Percentiles rank a stretch among this genome's conserved stretches.
These are phyloP conservation scores for Myrica gale DNA, from an alignment of 306 rosid species.

Conservation along the genomic window DNA sequence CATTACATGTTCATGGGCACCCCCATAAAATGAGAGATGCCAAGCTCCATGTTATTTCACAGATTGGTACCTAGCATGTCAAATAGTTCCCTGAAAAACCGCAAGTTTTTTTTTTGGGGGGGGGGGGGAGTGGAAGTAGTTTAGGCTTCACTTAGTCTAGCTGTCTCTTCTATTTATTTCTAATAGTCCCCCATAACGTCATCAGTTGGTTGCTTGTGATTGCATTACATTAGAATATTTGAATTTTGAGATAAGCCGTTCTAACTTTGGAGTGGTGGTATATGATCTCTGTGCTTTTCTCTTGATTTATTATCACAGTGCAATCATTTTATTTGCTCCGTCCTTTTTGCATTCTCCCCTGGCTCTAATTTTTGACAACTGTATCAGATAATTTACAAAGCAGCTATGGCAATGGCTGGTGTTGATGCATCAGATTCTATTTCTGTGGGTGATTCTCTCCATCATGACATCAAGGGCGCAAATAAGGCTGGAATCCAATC, in stretches of 20 bases:
- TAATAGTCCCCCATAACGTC: not conserved
- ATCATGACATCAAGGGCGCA: conserved; percentile 95
- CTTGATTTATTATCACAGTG: not conserved
- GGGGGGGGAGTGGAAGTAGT: too few species aligned
- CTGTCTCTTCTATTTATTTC: not conserved
- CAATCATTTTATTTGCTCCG: not conserved
- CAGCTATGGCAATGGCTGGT: conserved; percentile 74
- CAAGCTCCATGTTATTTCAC: not conserved
- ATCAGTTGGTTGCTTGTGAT: not conserved
- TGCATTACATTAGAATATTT: not conserved
- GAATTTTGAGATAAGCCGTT: not conserved
- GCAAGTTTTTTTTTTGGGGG: too few species aligned
- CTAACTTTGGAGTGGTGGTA: not conserved
- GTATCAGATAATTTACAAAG: conserved; percentile 69
- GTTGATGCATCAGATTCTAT: conserved; percentile 60
- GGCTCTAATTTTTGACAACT: conserved; percentile 20
- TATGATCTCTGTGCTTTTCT: not conserved
- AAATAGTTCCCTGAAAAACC: not conserved
- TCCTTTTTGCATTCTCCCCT: conserved; percentile 13
- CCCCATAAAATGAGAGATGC: not conserved
- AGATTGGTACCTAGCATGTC: not conserved
- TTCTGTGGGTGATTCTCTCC: conserved; percentile 92
- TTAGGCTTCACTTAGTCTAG: not conserved
- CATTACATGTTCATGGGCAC: conserved; percentile 7
- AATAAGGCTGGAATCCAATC: conserved; percentile 75